Percentiles rank a stretch among this genome's conserved stretches.
Evolutionary conservation across 202 grass and related monocot species (phyloP).

Genomic region (Panicum virgatum): DNA sequence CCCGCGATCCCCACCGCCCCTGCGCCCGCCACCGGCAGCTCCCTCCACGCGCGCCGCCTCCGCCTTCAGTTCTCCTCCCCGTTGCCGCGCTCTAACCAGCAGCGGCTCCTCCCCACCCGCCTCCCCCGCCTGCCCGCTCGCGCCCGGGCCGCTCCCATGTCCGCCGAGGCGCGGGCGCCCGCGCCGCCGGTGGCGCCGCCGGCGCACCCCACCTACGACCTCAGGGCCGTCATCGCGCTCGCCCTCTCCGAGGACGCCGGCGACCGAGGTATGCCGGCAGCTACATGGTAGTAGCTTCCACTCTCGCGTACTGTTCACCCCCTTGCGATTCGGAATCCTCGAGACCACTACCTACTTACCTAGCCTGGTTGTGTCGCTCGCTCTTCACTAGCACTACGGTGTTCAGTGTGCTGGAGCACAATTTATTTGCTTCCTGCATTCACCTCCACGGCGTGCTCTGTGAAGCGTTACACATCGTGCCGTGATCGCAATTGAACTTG

Average conservation of each 20-base stretch:
- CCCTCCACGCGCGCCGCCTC: conserved; percentile 1
- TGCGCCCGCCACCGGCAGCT: neutral
- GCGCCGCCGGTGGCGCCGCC: conserved; percentile 55
- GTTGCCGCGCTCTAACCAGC: neutral
- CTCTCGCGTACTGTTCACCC: neutral
- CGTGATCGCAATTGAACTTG: neutral
- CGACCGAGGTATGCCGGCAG: conserved; percentile 57
- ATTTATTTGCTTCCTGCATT: neutral
- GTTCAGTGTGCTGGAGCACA: neutral
- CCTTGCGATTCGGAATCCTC: neutral
- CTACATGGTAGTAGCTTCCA: neutral
- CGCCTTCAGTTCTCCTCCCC: conserved; percentile 1
- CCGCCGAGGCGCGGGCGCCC: conserved; percentile 21
- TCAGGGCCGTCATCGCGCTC: conserved; percentile 73
- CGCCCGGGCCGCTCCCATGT: conserved; percentile 29
- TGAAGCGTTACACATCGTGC: neutral
- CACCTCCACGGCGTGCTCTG: neutral
- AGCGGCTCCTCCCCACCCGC: conserved; percentile 15
- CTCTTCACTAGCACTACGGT: neutral
- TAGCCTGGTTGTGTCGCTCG: neutral
- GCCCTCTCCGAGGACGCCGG: conserved; percentile 93
- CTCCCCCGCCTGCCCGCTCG: conserved; percentile 28
- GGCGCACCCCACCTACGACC: conserved; percentile 87
- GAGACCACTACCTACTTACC: neutral
- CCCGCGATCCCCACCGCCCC: conserved; percentile 26